Base-by-base conservation (phyloP, 2,329 filamentous ascomycete genomes). In the Pestalotiopsis sp. region DNA sequence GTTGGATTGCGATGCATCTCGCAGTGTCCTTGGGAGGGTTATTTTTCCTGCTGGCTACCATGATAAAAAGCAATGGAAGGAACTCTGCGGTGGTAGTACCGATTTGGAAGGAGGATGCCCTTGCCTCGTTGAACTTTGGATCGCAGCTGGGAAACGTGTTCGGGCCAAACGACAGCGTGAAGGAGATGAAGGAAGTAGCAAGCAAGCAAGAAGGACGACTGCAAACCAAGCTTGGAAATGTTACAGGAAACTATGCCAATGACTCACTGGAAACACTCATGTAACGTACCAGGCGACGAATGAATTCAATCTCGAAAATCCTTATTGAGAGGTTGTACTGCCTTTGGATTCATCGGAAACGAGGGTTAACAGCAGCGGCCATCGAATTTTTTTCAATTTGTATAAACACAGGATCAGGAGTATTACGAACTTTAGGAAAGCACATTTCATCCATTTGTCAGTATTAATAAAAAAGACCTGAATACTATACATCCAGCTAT, bases 211-310 rank as follows among this genome's bases (percentile, higher is more conserved):
- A 7, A 17, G 36, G 20, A 13, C 25, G 17, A 38, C 36, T 62
- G 31, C 36, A n/a, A 45, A 5, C n/a, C 4, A 49, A 49, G 4
- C 7, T n/a, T 14, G 41, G 41, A 2, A 49, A 49, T n/a, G 3
- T 4, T 1, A n/a, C 14, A 4, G 41, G 4, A 1, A 7, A 14
- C 2, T 4, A n/a, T 5, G 4, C 2, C 6, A n/a, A 49, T n/a
- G 14, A 5, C 41, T 49, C 41, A 7, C 14, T 6, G 4, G 41
- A 49, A 14, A 49, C 41, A 9, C 14, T 49, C 14, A 49, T 49
- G 7, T 36, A 9, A 36, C 31, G 31, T 7, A 5, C 4, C 27
- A 7, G 27, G 27, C 27, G 4, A 6, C 27, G 27, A 27, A 27
- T 27, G 27, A 4, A 27, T 4, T 4, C 5, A 27, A 6, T 27